These are phyloP conservation scores for Uronychia setigera DNA, from an alignment of 73 alveolate species.

Conservation along the genomic window DNA sequence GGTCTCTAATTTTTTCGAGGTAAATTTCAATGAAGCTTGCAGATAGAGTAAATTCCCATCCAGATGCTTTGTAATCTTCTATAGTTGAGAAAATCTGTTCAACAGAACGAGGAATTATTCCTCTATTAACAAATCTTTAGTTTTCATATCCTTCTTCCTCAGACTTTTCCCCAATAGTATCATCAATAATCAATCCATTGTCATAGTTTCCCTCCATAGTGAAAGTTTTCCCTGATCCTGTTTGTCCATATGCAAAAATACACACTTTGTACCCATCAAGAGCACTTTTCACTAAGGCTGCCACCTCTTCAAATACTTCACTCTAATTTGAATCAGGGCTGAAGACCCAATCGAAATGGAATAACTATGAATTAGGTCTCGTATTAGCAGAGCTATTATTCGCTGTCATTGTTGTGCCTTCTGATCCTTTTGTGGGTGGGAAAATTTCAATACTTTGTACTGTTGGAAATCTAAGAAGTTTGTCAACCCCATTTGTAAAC, in stretches of 20 bases:
- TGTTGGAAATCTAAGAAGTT: constrained; percentile 9
- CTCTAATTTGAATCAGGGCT: constrained; percentile 60
- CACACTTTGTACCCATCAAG: constrained; percentile 97
- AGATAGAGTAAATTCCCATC: constrained; percentile 41
- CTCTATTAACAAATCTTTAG: constrained; percentile 29
- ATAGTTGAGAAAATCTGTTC: constrained; percentile 76
- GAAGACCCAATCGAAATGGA: constrained; percentile 74
- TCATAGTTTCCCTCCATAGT: constrained; percentile 98
- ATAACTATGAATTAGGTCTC: neutral
- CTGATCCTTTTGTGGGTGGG: neutral
- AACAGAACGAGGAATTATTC: constrained; percentile 94
- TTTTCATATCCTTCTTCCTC: neutral
- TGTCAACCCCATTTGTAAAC: constrained; percentile 12
- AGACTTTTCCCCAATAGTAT: neutral
- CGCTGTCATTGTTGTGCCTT: neutral
- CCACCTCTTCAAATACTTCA: constrained; percentile 81
- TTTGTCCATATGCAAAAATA: constrained; percentile 96
- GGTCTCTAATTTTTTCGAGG: constrained; percentile 60
- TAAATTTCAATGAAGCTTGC: constrained; percentile 69
- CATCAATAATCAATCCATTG: too few species aligned
- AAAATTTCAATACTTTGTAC: constrained; percentile 4
- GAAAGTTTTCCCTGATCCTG: constrained; percentile 96
- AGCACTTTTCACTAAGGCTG: constrained; percentile 79
- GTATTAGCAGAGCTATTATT: neutral
- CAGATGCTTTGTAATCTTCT: constrained; percentile 18